Evolutionary conservation across 768 basidiomycete species (phyloP).

Genomic region (Lactifluus rugatus): DNA sequence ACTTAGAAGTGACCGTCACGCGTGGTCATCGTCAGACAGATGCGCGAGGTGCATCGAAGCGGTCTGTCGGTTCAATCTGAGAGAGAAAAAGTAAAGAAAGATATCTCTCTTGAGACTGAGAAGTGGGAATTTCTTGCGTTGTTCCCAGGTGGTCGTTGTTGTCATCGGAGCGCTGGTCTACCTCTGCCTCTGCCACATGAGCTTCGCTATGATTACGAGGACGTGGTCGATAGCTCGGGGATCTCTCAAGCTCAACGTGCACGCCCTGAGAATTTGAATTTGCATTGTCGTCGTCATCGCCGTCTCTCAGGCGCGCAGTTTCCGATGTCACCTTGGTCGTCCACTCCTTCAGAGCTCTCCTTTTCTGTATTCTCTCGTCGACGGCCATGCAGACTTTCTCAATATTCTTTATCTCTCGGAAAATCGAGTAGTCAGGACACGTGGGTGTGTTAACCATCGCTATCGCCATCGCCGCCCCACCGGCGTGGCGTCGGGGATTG

Average conservation of each 20-base stretch:
- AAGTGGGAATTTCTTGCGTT: background rate
- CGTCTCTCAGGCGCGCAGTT: slow-evolving; percentile 2
- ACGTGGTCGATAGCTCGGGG: background rate
- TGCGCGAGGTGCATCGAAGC: background rate
- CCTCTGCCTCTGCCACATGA: background rate
- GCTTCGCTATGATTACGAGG: background rate
- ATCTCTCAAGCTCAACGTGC: background rate
- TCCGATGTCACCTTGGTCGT: background rate
- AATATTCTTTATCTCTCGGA: background rate
- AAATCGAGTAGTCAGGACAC: background rate
- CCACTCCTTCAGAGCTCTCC: background rate
- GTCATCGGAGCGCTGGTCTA: background rate
- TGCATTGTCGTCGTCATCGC: background rate
- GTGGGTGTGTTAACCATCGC: background rate
- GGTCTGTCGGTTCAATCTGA: background rate
- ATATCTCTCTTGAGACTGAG: slow-evolving; percentile 6
- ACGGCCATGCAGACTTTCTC: background rate
- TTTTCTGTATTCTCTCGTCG: slow-evolving; percentile 5
- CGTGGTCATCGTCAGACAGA: background rate
- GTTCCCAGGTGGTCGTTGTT: background rate
- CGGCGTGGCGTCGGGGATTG: background rate
- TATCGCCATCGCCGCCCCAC: background rate
- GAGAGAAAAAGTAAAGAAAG: background rate
- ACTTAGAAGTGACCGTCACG: background rate
- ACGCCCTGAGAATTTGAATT: background rate